Evolutionary conservation across 805 yeast genomes (phyloP), one percentile per base, ranked within the genome.

Genomic region (Metschnikowia cerradonensis): DNA sequence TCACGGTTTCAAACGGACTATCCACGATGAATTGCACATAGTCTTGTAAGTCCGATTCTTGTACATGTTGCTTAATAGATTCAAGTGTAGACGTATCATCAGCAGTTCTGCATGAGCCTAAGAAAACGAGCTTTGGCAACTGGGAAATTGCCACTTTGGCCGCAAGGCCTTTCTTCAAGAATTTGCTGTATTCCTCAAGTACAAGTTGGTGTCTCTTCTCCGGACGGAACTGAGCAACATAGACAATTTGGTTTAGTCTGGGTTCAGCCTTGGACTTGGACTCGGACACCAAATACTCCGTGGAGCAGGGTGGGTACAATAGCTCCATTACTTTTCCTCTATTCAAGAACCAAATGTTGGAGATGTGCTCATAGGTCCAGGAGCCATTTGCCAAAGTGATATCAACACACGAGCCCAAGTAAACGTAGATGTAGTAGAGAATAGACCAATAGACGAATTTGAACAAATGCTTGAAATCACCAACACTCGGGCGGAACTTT

Each of bases 171-270:
- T 52, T 43, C 23, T 62, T 58, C 36, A 84, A 57, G 58, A 84
- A 88, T 48, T 75, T 68, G 5, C 81, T 70, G 68, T 80, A 95
- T 56, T 90, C 84, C 8, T 67, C 54, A 41, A 94, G 67, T 3
- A 90, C 78, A 47, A 94, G 70, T 23, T 70, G 76, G 64, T 94
- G 98, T 54, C 99, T 80, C 67, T 94, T 94, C 65, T 94, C 99
- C 1, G 96, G 94, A 52, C 99, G 81, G 69, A 88, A 94, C 67
- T 94, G 99, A 0, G 97, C 98, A 43, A 94, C 70, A 50, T 82
- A 86, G 17, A 87, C 71, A 52, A 84, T 48, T 43, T 68, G 50
- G 57, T 65, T 57, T 59, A 71, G 53, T 63, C 83, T 62, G 64
- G 67, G 7, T 40, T 45, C 15, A 1, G 42, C 36, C 3, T 48